Evolutionary conservation across 305 asterid genomes (phyloP).

Genomic region (Solanum hybrid): DNA sequence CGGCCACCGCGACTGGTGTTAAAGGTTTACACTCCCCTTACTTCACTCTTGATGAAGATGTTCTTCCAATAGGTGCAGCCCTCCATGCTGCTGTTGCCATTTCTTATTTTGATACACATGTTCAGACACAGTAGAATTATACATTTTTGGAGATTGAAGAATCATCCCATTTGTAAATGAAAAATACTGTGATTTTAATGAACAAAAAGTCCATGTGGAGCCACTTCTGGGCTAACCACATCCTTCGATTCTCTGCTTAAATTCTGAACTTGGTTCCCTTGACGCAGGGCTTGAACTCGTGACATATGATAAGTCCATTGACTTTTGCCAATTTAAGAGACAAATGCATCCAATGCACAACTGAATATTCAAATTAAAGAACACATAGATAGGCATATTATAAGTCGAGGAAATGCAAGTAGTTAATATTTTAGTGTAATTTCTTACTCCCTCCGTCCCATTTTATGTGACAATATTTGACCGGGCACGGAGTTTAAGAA

Average conservation of each 20-base stretch:
- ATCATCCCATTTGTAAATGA: background rate
- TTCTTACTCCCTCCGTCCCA: too few species aligned
- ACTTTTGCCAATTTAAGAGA: background rate
- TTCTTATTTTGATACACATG: conserved; percentile 40
- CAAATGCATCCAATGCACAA: too few species aligned
- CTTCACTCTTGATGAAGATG: conserved; percentile 51
- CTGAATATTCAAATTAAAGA: too few species aligned
- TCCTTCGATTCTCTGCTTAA: background rate
- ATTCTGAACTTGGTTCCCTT: background rate
- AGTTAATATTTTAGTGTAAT: too few species aligned
- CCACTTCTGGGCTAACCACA: background rate
- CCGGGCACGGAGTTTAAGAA: too few species aligned
- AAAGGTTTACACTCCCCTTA: conserved; percentile 47
- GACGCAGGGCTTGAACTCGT: background rate
- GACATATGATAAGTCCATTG: background rate
- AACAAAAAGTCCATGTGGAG: background rate
- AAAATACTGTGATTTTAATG: background rate
- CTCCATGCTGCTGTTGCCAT: conserved; percentile 75
- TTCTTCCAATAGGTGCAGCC: conserved; percentile 70
- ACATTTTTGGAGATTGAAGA: background rate
- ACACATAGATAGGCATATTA: too few species aligned
- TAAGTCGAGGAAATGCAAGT: too few species aligned
- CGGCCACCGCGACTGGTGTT: conserved; percentile 9
- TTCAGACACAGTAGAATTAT: conserved; percentile 7
- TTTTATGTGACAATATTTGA: too few species aligned